These are phyloP conservation scores for Fusarium sp. DNA, from an alignment of 2,329 filamentous ascomycete species.

Conservation along the genomic window DNA sequence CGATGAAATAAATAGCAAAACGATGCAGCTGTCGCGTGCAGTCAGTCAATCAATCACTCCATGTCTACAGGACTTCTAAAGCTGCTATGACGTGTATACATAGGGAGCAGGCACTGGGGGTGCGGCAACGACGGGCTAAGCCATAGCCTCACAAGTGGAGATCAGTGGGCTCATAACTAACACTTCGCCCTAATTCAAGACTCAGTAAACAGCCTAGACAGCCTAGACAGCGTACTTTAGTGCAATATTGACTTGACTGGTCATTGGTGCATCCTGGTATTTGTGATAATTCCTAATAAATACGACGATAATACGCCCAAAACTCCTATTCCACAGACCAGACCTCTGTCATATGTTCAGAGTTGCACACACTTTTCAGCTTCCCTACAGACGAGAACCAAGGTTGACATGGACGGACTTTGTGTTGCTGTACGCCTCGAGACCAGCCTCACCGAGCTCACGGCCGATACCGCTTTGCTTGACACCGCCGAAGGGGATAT, in stretches of 20 bases:
- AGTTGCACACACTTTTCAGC: background rate
- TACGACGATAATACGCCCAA: constrained; percentile 26
- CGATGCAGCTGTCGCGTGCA: constrained; percentile 19
- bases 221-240: no score
- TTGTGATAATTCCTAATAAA: background rate
- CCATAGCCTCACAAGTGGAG: constrained; percentile 6
- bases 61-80: background rate
- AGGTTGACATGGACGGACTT: constrained; percentile 43
- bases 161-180: background rate
- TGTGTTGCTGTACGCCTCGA: constrained; percentile 41
- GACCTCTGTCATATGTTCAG: background rate
- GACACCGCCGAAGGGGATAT: constrained; percentile 41
- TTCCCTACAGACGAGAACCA: constrained; percentile 33
- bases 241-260: background rate
- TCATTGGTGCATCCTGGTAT: constrained; percentile 12
- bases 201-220: no score
- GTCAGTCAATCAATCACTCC: constrained; percentile 8
- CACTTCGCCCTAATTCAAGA: constrained; percentile 12
- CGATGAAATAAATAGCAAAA: background rate
- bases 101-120: no score
- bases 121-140: background rate
- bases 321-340: constrained; percentile 14
- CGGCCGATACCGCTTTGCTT: constrained; percentile 44
- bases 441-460: constrained; percentile 40
- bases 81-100: constrained; percentile 33